A percentile compares a stretch with the other conserved stretches of the same genome.
Evolutionary conservation across 2,329 filamentous ascomycete species (phyloP).

Genomic region (Alternaria arbusti): DNA sequence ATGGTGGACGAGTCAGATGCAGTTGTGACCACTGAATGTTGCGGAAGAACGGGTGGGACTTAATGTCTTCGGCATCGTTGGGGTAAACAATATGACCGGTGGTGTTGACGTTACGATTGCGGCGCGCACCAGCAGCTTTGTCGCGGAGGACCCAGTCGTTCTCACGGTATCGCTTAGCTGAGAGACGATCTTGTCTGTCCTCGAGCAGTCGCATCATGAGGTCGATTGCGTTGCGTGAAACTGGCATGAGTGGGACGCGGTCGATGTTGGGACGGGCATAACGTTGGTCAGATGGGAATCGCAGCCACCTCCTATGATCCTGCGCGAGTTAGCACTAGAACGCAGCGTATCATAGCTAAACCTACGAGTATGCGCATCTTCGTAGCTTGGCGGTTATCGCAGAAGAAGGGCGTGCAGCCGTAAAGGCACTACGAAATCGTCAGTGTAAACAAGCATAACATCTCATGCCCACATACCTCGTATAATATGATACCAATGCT

Average conservation of each 20-base stretch:
- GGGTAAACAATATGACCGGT: constrained; percentile 74
- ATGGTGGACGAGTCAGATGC: constrained; percentile 75
- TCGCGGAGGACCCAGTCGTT: constrained; percentile 60
- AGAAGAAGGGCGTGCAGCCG: constrained; percentile 87
- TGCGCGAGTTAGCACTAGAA: constrained; percentile 43
- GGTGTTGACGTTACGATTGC: constrained; percentile 42
- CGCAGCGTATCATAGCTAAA: neutral
- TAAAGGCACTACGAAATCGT: constrained; percentile 71
- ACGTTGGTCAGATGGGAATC: constrained; percentile 68
- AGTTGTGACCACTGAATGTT: constrained; percentile 79
- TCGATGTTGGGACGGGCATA: constrained; percentile 60
- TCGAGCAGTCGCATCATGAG: constrained; percentile 76
- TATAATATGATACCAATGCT: constrained; percentile 93
- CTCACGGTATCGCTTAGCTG: constrained; percentile 73
- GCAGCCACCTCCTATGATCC: constrained; percentile 73
- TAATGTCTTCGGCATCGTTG: constrained; percentile 88
- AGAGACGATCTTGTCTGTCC: constrained; percentile 77
- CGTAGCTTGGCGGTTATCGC: constrained; percentile 80
- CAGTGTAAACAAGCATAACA: neutral
- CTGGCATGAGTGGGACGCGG: constrained; percentile 51
- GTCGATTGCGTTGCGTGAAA: constrained; percentile 76
- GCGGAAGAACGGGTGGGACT: constrained; percentile 83
- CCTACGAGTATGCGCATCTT: constrained; percentile 83
- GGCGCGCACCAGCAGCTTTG: constrained; percentile 31
- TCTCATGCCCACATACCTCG: constrained; percentile 60